phyloP scores from a whole-genome alignment of 495 filamentous ascomycete species.

The Tuber magnatum region DNA sequence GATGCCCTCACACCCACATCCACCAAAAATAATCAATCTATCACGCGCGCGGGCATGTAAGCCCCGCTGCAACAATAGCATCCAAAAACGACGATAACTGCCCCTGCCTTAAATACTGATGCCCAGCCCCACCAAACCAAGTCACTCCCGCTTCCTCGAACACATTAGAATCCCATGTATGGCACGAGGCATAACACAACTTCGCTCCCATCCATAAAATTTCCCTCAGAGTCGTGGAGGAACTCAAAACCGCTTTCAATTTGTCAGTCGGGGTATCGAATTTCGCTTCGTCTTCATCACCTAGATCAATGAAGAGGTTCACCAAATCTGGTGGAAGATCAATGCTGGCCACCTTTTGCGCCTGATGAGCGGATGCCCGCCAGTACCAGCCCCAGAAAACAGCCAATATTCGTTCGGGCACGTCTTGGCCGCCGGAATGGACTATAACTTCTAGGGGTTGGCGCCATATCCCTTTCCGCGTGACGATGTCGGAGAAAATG shows the following conservation, averaged over 20 bases:
- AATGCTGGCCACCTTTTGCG: slow-evolving; percentile 5
- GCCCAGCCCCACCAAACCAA: background rate
- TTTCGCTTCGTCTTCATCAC: background rate
- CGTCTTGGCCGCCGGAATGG: background rate
- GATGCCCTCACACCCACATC: background rate
- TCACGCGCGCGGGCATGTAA: background rate
- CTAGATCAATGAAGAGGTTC: background rate
- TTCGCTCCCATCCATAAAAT: slow-evolving; percentile 11
- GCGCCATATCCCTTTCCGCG: slow-evolving; percentile 9
- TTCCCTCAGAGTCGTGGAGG: background rate
- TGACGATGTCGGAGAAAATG: slow-evolving; percentile 14
- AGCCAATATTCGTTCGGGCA: background rate
- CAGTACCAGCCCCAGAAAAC: slow-evolving; percentile 8
- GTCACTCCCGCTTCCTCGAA: background rate
- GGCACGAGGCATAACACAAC: background rate
- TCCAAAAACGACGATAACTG: background rate
- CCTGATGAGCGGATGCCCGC: background rate
- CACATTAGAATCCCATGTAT: background rate
- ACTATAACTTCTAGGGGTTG: slow-evolving; percentile 10
- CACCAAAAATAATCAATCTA: background rate
- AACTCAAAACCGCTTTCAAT: background rate
- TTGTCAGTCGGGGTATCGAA: background rate
- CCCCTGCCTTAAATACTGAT: background rate
- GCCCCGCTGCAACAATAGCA: background rate
- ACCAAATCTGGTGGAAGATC: background rate